A percentile compares a stretch with the other conserved stretches of the same genome.
Evolutionary conservation across 352 stramenopile species (phyloP).

Genomic region (Pythium pyrilobum): DNA sequence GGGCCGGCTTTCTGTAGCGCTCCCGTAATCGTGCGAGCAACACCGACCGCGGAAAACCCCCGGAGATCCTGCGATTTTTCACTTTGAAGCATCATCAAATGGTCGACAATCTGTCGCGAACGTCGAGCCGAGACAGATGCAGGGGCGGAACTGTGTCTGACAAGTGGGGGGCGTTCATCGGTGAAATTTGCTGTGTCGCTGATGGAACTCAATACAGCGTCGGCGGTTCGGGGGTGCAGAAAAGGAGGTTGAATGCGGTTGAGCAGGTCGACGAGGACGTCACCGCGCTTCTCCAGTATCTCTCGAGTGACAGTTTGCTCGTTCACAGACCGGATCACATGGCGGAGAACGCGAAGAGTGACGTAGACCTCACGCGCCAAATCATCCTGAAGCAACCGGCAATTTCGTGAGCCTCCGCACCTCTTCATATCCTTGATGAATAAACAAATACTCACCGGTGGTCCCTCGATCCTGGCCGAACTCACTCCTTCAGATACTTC

Average conservation of each 20-base stretch:
- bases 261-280: slow-evolving; percentile 46
- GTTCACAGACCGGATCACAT: slow-evolving; percentile 52
- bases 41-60: slow-evolving; percentile 58
- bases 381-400: slow-evolving; percentile 34
- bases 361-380: slow-evolving; percentile 72
- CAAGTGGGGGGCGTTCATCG: background rate
- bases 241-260: slow-evolving; percentile 57
- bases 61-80: slow-evolving; percentile 42
- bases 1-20: slow-evolving; percentile 58
- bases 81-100: slow-evolving; percentile 40
- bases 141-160: slow-evolving; percentile 9
- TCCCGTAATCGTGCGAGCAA: slow-evolving; percentile 53
- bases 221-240: slow-evolving; percentile 49
- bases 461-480: slow-evolving; percentile 52
- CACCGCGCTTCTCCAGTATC: slow-evolving; percentile 37
- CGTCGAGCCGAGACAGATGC: slow-evolving; percentile 1
- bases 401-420: no score
- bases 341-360: slow-evolving; percentile 50
- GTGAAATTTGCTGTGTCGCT: slow-evolving; percentile 8
- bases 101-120: slow-evolving; percentile 27
- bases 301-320: slow-evolving; percentile 42
- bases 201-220: slow-evolving; percentile 47
- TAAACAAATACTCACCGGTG: slow-evolving; percentile 41
- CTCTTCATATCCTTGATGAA: no score
- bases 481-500: slow-evolving; percentile 66